These are phyloP conservation scores for Graphilbum ipis-grandicollis DNA, from an alignment of 2,329 filamentous ascomycete genomes.

Conservation along the genomic window DNA sequence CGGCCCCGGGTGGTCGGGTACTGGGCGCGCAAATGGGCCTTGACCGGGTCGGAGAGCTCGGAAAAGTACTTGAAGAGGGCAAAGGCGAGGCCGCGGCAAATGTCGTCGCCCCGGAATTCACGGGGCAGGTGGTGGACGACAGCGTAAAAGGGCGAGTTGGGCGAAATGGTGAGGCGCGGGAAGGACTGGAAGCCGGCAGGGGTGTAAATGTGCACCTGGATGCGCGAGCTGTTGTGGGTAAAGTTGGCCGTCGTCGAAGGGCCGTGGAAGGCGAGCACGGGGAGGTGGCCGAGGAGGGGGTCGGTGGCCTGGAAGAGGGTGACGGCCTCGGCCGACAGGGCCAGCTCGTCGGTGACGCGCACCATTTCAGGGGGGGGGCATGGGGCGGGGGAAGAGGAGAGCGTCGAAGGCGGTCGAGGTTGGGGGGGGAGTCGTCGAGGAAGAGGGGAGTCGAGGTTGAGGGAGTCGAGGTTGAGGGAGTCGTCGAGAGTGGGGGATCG, in stretches of 20 bases:
- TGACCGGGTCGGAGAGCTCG: slow-evolving; percentile 65
- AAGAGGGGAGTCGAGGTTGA: too few relatives aligned
- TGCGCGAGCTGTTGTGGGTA: slow-evolving; percentile 74
- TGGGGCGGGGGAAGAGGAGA: slow-evolving; percentile 12
- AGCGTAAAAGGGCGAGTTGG: slow-evolving; percentile 77
- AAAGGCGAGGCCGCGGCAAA: slow-evolving; percentile 81
- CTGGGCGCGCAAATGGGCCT: slow-evolving; percentile 46
- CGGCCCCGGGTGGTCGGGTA: slow-evolving; percentile 36
- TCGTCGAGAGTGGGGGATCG: too few relatives aligned
- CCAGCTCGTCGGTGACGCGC: slow-evolving; percentile 61
- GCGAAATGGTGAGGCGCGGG: slow-evolving; percentile 79
- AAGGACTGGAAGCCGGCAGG: slow-evolving; percentile 81
- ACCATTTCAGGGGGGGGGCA: slow-evolving; percentile 46
- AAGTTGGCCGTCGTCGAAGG: slow-evolving; percentile 79
- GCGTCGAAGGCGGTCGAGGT: too few relatives aligned
- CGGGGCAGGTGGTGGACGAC: slow-evolving; percentile 81
- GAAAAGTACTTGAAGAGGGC: slow-evolving; percentile 87
- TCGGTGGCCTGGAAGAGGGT: slow-evolving; percentile 82
- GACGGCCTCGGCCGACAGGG: slow-evolving; percentile 64
- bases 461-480: too few relatives aligned
- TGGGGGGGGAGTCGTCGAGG: too few relatives aligned
- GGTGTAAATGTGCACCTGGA: slow-evolving; percentile 85
- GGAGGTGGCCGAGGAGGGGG: slow-evolving; percentile 60
- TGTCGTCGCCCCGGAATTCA: slow-evolving; percentile 89
- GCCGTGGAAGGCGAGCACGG: slow-evolving; percentile 82